phyloP scores from a whole-genome alignment of 768 basidiomycete genomes.

The Boletus rufocinnamomeus region DNA sequence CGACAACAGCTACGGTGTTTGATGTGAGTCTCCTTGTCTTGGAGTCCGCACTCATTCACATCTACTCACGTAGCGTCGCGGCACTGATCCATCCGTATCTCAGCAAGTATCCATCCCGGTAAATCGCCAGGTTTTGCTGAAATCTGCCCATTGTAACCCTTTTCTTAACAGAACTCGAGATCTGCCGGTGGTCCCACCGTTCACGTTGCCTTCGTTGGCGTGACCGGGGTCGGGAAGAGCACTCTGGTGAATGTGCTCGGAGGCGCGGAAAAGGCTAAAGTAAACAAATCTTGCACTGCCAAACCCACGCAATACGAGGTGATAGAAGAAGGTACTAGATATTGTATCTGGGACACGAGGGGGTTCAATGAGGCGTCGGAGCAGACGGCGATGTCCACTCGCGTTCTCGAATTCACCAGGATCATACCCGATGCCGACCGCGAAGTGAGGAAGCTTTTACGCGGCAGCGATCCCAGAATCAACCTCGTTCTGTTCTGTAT shows the following conservation, averaged over 20 bases:
- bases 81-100: background rate
- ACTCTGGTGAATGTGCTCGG: conserved; percentile 29
- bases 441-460: conserved; percentile 20
- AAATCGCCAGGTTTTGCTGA: background rate
- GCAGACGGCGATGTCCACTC: background rate
- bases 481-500: conserved; percentile 26
- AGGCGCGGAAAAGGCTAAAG: conserved; percentile 14
- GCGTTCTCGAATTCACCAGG: background rate
- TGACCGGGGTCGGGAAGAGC: conserved; percentile 32
- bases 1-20: background rate
- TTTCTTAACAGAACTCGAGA: background rate
- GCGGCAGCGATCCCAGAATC: conserved; percentile 9
- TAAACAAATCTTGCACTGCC: conserved; percentile 22
- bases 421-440: conserved; percentile 17
- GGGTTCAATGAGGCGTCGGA: conserved; percentile 26
- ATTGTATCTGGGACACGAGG: conserved; percentile 28
- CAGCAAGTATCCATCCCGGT: background rate
- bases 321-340: conserved; percentile 1
- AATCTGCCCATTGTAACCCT: background rate
- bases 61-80: background rate
- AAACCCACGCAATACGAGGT: conserved; percentile 8
- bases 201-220: conserved; percentile 25
- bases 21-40: background rate
- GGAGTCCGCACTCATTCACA: background rate
- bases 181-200: background rate